Percentiles rank a stretch among this genome's conserved stretches.
These are phyloP conservation scores for Fusarium virguliforme DNA, from an alignment of 2,329 filamentous ascomycete genomes.

Conservation along the genomic window DNA sequence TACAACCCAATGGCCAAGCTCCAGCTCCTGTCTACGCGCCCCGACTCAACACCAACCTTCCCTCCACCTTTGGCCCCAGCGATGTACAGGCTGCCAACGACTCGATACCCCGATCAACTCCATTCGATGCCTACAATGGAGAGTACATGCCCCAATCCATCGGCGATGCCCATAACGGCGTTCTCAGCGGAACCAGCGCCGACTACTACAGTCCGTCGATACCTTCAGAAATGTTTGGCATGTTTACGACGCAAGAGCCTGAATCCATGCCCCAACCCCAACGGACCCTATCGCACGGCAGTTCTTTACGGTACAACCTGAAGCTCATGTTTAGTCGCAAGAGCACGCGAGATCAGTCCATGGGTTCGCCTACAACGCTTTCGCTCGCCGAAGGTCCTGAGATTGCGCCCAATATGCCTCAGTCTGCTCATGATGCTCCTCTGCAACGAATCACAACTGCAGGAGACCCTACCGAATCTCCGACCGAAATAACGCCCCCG, in stretches of 20 bases:
- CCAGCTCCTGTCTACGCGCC: conserved; percentile 25
- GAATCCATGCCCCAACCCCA: conserved; percentile 46
- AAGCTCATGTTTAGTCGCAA: conserved; percentile 57
- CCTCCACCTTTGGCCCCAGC: conserved; percentile 21
- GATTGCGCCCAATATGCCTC: conserved; percentile 16
- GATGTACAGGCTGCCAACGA: conserved; percentile 34
- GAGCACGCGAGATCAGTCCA: conserved; percentile 53
- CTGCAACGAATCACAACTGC: conserved; percentile 48
- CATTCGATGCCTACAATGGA: conserved; percentile 45
- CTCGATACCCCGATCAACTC: conserved; percentile 40
- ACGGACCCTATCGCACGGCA: conserved; percentile 53
- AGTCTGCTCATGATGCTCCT: conserved; percentile 35
- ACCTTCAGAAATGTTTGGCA: conserved; percentile 61
- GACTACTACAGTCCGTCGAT: conserved; percentile 62
- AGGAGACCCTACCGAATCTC: conserved; percentile 52
- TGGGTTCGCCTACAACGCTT: conserved; percentile 49
- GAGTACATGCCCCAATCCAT: conserved; percentile 53
- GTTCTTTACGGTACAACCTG: conserved; percentile 57
- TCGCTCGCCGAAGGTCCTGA: conserved; percentile 41
- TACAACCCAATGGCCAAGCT: conserved; percentile 36
- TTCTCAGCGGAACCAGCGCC: conserved; percentile 57
- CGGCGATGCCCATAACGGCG: conserved; percentile 51
- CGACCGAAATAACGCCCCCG: conserved; percentile 50
- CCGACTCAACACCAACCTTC: conserved; percentile 40
- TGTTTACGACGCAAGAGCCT: conserved; percentile 52